These are phyloP conservation scores for Phellopilus nigrolimitatus DNA, from an alignment of 1,284 basidiomycete genomes.

Conservation along the genomic window DNA sequence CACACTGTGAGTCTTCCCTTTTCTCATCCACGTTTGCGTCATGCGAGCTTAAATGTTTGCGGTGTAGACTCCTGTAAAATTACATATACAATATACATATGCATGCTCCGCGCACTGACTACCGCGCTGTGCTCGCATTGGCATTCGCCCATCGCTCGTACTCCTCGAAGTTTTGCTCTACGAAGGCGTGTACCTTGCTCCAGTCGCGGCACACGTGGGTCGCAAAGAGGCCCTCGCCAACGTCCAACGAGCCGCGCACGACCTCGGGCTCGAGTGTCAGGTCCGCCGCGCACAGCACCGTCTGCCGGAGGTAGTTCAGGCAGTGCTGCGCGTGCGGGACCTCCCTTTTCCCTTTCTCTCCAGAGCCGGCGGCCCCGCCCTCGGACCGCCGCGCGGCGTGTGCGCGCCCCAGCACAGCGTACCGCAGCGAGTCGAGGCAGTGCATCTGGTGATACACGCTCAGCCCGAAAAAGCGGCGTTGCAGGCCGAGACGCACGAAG, in stretches of 20 bases:
- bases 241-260: too few species aligned
- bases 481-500: slow-evolving; percentile 31
- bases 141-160: background rate
- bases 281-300: slow-evolving; percentile 34
- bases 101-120: too few species aligned
- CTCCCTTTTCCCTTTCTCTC: slow-evolving; percentile 1
- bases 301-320: slow-evolving; percentile 31
- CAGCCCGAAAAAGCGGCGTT: slow-evolving; percentile 29
- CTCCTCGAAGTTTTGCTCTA: slow-evolving; percentile 21
- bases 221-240: slow-evolving; percentile 26
- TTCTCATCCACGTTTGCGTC: too few species aligned
- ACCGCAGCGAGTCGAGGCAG: slow-evolving; percentile 32
- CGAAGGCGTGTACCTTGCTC: slow-evolving; percentile 27
- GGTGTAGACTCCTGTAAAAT: too few species aligned
- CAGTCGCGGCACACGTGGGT: slow-evolving; percentile 33
- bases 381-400: slow-evolving; percentile 21
- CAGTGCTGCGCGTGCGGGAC: slow-evolving; percentile 26
- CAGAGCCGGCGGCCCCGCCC: background rate
- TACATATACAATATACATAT: too few species aligned
- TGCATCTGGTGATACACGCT: slow-evolving; percentile 37
- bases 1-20: too few species aligned
- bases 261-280: slow-evolving; percentile 34
- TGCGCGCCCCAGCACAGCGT: slow-evolving; percentile 26
- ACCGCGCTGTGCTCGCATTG: too few species aligned
- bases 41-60: too few species aligned